Conservation (phyloP, 768 basidiomycete species). For the Lanmaoa rubissima region DNA sequence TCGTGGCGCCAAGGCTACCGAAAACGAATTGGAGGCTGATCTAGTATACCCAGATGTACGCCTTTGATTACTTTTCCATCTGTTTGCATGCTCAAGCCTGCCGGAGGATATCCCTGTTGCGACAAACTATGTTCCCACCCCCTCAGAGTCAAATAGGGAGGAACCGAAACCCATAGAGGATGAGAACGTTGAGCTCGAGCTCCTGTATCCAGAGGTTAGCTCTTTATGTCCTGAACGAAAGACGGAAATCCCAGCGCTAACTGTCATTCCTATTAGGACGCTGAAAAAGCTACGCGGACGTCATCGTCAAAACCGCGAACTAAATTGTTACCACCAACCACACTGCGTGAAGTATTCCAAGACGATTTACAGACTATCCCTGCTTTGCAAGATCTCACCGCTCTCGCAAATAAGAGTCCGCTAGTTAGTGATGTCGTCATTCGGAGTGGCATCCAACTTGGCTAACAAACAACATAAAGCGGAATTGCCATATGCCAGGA, state of each 20-base stretch:
- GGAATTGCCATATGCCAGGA: slow-evolving; percentile 11
- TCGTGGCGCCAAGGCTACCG: not conserved
- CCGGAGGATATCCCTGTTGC: slow-evolving; percentile 3
- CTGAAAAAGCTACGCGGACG: not conserved
- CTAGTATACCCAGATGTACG: slow-evolving; percentile 27
- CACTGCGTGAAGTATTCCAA: slow-evolving; percentile 1
- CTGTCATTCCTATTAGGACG: slow-evolving; percentile 9
- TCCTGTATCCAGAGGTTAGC: slow-evolving; percentile 18
- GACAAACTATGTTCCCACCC: not conserved
- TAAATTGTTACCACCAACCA: not conserved
- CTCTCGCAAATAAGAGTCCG: not conserved
- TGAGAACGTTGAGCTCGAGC: slow-evolving; percentile 12
- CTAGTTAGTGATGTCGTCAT: slow-evolving; percentile 4
- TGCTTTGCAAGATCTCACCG: not conserved
- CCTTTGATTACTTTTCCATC: not conserved
- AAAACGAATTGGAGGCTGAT: slow-evolving; percentile 11
- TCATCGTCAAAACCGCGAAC: not conserved
- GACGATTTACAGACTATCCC: slow-evolving; percentile 2
- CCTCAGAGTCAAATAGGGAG: not conserved
- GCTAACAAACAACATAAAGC: slow-evolving; percentile 8
- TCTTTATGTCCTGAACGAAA: not conserved
- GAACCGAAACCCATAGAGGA: not conserved
- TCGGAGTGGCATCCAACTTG: not conserved
- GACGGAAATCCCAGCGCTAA: not conserved
- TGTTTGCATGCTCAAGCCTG: not conserved